Evolutionary conservation across 305 asterid species (phyloP), one percentile per base, ranked within the genome.

Genomic region (Euphrasia arctica): DNA sequence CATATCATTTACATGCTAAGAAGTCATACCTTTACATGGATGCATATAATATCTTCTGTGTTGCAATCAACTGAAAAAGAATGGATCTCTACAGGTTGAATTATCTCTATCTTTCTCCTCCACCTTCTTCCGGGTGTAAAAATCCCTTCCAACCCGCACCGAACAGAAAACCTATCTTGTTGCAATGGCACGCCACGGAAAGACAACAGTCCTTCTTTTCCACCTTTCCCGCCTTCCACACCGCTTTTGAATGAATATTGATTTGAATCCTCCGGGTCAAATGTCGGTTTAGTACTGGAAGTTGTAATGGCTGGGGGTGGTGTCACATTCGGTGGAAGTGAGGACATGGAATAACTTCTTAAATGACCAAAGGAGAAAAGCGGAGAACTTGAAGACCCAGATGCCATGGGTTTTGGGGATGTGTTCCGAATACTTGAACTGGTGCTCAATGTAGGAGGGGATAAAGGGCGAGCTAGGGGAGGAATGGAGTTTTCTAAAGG

Each of bases 311-410:
- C 69, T 78, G 86, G 77, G 51, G 89, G 77, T 56, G 95, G 92
- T 59, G 84, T 47, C 47, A 63, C 67, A 70, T 78, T 83, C 70
- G 83, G 92, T 9, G 99, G 97, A 69, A 88, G 83, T 63, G 97
- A 88, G 69, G 96, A 85, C 99, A 94, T 94, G 59, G 99, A 94
- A 71, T 90, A 88, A 79, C 99, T 94, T 83, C 99, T 86, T 70
- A 88, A 86, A 75, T 94, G 68, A 70, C 97, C 87, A 60, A 90
- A 88, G 66, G 96, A 88, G 74, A 90, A 90, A 62, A 90, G 78
- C 83, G 85, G 97, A 61, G 99, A 88, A 64, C 88, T 80, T 77
- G 96, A 75, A 76, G 97, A 75, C 62, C 76, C 85, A 28, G 97
- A 65, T 52, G 75, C 63, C 60, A 73, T 68, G 29, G 90, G 79